Evolutionary conservation across 78 protist species (phyloP).

Genomic region (Dictyostelium brefeldianum): DNA sequence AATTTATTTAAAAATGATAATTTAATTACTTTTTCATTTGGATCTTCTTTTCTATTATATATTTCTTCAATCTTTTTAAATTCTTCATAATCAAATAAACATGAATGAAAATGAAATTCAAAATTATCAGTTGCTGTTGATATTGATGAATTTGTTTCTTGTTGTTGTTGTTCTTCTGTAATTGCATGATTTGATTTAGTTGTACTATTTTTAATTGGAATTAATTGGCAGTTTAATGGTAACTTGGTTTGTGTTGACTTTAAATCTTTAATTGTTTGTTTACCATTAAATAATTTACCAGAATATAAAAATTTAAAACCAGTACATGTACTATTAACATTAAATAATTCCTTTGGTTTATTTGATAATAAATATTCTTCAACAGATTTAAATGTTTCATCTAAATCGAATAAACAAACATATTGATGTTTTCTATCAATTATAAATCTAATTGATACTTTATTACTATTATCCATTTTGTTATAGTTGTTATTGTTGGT

Average conservation of each 20-base stretch:
- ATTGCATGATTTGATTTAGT: too few species aligned
- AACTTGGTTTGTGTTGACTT: conserved; percentile 4
- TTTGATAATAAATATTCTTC: background rate
- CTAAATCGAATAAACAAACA: conserved; percentile 2
- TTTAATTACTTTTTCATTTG: background rate
- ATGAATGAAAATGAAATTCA: conserved; percentile 43
- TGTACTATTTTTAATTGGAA: background rate
- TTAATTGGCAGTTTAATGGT: conserved; percentile 36
- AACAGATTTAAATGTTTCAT: conserved; percentile 4
- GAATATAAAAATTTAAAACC: conserved; percentile 37
- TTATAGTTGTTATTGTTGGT: too few species aligned
- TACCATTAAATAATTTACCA: conserved; percentile 27
- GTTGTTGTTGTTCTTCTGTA: background rate
- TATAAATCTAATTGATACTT: conserved; percentile 39
- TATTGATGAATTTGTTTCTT: background rate
- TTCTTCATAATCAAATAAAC: conserved; percentile 47
- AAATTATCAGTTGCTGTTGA: background rate
- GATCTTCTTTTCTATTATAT: conserved; percentile 16
- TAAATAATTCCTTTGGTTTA: conserved; percentile 37
- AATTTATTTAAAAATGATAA: conserved; percentile 24
- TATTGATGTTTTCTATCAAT: conserved; percentile 41
- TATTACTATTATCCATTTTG: background rate
- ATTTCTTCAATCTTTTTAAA: conserved; percentile 34
- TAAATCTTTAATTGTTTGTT: background rate
- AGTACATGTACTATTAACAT: background rate